These are phyloP conservation scores for Arxiozyma heterogenica DNA, from an alignment of 1,139 yeast species.

Conservation along the genomic window DNA sequence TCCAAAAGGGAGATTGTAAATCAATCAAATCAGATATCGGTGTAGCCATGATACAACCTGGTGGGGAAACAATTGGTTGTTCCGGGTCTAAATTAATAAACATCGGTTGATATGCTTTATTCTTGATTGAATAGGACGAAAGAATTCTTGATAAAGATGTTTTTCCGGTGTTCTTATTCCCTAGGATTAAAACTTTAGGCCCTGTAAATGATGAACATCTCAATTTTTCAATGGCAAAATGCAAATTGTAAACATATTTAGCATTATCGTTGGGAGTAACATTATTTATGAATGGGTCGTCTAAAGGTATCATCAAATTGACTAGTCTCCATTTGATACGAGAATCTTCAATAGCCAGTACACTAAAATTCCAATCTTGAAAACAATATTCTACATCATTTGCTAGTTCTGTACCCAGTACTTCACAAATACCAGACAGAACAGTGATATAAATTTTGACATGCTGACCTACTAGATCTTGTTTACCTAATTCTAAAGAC, in stretches of 20 bases:
- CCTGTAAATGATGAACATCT: slow-evolving; percentile 41
- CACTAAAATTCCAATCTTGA: slow-evolving; percentile 48
- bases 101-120: slow-evolving; percentile 52
- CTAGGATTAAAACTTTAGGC: slow-evolving; percentile 68
- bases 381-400: slow-evolving; percentile 54
- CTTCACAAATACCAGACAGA: slow-evolving; percentile 67
- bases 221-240: slow-evolving; percentile 62
- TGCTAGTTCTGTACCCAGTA: slow-evolving; percentile 89
- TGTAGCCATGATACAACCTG: slow-evolving; percentile 81
- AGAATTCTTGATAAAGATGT: slow-evolving; percentile 64
- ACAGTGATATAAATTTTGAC: slow-evolving; percentile 50
- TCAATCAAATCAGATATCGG: slow-evolving; percentile 76
- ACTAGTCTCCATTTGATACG: slow-evolving; percentile 37
- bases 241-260: slow-evolving; percentile 47
- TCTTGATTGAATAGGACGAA: slow-evolving; percentile 66
- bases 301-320: slow-evolving; percentile 6
- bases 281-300: slow-evolving; percentile 9
- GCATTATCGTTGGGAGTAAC: slow-evolving; percentile 31
- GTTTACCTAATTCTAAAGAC: slow-evolving; percentile 17
- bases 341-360: slow-evolving; percentile 56
- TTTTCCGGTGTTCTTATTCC: slow-evolving; percentile 69
- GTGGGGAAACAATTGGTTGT: slow-evolving; percentile 69
- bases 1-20: slow-evolving; percentile 69
- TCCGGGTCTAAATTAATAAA: slow-evolving; percentile 77
- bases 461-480: slow-evolving; percentile 32